Evolutionary conservation across 768 basidiomycete species (phyloP).

Genomic region (Favolaschia claudopus): DNA sequence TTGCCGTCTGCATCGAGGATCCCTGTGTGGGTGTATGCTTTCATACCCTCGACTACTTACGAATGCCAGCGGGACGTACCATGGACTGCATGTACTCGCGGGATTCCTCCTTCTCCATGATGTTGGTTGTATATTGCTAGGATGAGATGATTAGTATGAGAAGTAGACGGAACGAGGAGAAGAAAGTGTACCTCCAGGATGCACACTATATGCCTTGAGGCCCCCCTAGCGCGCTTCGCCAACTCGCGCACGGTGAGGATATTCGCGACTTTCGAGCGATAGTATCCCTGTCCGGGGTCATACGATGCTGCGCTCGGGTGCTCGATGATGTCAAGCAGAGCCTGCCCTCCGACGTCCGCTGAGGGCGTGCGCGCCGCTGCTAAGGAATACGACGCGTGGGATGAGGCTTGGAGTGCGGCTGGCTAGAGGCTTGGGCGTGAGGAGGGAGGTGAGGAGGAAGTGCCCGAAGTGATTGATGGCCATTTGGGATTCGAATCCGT

Average conservation of each 20-base stretch:
- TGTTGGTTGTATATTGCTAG: constrained; percentile 6
- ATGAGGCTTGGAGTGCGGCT: neutral
- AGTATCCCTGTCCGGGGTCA: neutral
- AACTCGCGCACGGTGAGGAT: neutral
- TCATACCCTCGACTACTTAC: neutral
- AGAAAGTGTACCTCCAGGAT: neutral
- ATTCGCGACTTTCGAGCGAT: neutral
- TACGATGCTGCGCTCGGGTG: neutral
- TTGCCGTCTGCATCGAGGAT: neutral
- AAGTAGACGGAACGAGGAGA: neutral
- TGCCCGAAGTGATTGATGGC: neutral
- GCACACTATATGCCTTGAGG: neutral
- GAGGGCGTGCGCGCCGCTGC: neutral
- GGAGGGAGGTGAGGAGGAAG: neutral
- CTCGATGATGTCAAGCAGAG: neutral
- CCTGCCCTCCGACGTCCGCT: neutral
- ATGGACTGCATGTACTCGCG: neutral
- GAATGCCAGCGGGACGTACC: neutral
- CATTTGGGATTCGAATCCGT: neutral
- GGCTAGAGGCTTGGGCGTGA: neutral
- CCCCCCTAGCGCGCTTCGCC: neutral
- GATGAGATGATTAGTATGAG: neutral
- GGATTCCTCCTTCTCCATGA: neutral
- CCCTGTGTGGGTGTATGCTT: neutral
- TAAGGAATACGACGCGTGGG: neutral